phyloP scores from a whole-genome alignment of 352 stramenopile species.

The Pythium monospermum region DNA sequence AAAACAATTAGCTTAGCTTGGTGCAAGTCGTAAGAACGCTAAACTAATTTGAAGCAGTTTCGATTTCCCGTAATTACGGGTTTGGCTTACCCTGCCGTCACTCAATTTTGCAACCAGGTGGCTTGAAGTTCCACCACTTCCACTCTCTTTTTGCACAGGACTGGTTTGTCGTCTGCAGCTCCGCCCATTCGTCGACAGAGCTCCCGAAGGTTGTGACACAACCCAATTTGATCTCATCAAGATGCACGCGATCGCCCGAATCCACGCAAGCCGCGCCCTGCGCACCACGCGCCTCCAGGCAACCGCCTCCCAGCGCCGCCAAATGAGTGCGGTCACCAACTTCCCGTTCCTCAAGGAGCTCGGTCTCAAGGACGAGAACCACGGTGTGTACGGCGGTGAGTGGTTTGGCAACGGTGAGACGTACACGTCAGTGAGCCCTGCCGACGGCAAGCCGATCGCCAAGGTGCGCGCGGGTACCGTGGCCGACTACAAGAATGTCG shows the following conservation, averaged over 20 bases:
- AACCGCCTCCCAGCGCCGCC: constrained; percentile 24
- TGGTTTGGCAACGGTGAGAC: constrained; percentile 83
- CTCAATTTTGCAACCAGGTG: too few species aligned
- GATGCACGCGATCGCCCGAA: constrained; percentile 19
- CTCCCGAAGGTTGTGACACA: too few species aligned
- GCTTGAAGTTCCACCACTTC: too few species aligned
- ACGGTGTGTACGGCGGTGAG: constrained; percentile 80
- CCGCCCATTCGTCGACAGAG: constrained; percentile 24
- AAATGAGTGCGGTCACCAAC: constrained; percentile 40
- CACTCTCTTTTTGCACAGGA: too few species aligned
- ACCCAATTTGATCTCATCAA: neutral
- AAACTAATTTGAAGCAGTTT: too few species aligned
- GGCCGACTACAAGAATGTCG: constrained; percentile 80
- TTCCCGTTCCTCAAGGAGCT: constrained; percentile 81
- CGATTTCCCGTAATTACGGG: too few species aligned
- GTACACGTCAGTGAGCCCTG: constrained; percentile 81
- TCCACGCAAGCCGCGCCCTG: constrained; percentile 5
- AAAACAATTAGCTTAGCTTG: too few species aligned
- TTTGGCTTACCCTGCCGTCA: too few species aligned
- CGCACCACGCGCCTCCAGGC: constrained; percentile 8
- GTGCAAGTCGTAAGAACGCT: too few species aligned
- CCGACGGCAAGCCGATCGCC: constrained; percentile 79
- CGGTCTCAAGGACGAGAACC: constrained; percentile 78
- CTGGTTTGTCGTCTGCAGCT: too few species aligned
- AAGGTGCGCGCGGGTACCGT: constrained; percentile 76